Conservation (phyloP, 257 asterid genomes). For the Gynochthodes officinalis region DNA sequence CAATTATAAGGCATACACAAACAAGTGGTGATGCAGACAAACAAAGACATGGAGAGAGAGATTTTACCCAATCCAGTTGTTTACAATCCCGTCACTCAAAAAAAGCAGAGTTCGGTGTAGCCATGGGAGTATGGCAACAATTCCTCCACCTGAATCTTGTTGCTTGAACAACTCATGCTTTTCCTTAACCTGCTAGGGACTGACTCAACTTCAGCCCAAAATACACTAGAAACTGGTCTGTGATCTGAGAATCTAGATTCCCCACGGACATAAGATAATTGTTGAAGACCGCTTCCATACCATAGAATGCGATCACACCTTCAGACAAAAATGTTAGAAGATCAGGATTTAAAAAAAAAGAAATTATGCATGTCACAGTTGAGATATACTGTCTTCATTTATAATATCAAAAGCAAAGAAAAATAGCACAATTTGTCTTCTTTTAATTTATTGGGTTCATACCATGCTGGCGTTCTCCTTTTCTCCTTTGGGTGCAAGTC, state of each 20-base stretch:
- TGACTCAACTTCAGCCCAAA: slow-evolving; percentile 94
- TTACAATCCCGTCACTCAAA: slow-evolving; percentile 33
- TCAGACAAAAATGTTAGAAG: slow-evolving; percentile 17
- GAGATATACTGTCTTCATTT: background rate
- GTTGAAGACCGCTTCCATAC: slow-evolving; percentile 92
- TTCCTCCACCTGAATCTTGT: slow-evolving; percentile 88
- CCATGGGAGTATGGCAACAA: slow-evolving; percentile 88
- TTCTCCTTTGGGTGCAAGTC: slow-evolving; percentile 96
- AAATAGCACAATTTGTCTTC: background rate
- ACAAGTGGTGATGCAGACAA: background rate
- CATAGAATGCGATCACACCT: slow-evolving; percentile 98
- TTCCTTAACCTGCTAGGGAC: slow-evolving; percentile 84
- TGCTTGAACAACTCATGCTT: slow-evolving; percentile 84
- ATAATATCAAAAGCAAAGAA: background rate
- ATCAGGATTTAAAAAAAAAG: slow-evolving; percentile 37
- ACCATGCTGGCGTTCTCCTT: slow-evolving; percentile 98
- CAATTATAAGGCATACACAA: background rate
- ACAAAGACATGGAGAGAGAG: slow-evolving; percentile 10
- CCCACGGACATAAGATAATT: slow-evolving; percentile 76
- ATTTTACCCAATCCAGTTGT: slow-evolving; percentile 25
- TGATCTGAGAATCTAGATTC: slow-evolving; percentile 96
- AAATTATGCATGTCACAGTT: background rate
- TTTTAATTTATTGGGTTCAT: slow-evolving; percentile 10
- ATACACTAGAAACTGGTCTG: slow-evolving; percentile 88
- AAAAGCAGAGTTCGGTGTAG: slow-evolving; percentile 94